These are phyloP conservation scores for Boletales sp. DNA, from an alignment of 768 basidiomycete species.

Conservation along the genomic window DNA sequence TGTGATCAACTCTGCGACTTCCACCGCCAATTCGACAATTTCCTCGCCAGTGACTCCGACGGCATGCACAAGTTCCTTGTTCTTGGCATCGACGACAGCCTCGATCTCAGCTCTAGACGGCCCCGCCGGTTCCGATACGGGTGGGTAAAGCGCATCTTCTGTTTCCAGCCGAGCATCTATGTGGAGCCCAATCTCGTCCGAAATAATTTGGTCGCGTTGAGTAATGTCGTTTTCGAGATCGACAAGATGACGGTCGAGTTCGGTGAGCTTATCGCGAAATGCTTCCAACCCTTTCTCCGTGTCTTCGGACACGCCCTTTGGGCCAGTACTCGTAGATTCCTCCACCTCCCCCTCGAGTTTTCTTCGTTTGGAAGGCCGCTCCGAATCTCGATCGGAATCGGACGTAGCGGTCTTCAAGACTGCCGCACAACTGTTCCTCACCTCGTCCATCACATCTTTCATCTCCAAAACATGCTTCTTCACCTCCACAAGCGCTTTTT, in stretches of 20 bases:
- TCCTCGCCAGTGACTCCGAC: slow-evolving; percentile 24
- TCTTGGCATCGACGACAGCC: slow-evolving; percentile 22
- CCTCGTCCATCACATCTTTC: slow-evolving; percentile 19
- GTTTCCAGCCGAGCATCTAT: slow-evolving; percentile 29
- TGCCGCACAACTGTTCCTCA: slow-evolving; percentile 19
- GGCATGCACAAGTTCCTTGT: slow-evolving; percentile 13
- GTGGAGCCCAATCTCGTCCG: slow-evolving; percentile 28
- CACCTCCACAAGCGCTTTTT: slow-evolving; percentile 18
- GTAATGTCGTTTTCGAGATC: slow-evolving; percentile 36
- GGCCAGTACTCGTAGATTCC: not conserved
- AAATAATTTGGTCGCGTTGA: slow-evolving; percentile 31
- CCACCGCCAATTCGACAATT: slow-evolving; percentile 29
- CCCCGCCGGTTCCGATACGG: slow-evolving; percentile 13
- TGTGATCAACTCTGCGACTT: slow-evolving; percentile 30
- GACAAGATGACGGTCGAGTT: slow-evolving; percentile 26
- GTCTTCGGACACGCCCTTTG: not conserved
- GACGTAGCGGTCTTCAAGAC: slow-evolving; percentile 16
- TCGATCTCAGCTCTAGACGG: slow-evolving; percentile 22
- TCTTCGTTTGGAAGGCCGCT: slow-evolving; percentile 28
- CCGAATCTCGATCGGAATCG: slow-evolving; percentile 12
- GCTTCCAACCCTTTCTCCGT: slow-evolving; percentile 20
- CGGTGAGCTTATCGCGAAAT: slow-evolving; percentile 27
- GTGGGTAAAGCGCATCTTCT: slow-evolving; percentile 21
- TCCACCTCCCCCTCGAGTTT: slow-evolving; percentile 13
- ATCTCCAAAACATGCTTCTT: slow-evolving; percentile 33